Conservation (phyloP, 2,329 filamentous ascomycete genomes). For the Paramyrothecium roridum region DNA sequence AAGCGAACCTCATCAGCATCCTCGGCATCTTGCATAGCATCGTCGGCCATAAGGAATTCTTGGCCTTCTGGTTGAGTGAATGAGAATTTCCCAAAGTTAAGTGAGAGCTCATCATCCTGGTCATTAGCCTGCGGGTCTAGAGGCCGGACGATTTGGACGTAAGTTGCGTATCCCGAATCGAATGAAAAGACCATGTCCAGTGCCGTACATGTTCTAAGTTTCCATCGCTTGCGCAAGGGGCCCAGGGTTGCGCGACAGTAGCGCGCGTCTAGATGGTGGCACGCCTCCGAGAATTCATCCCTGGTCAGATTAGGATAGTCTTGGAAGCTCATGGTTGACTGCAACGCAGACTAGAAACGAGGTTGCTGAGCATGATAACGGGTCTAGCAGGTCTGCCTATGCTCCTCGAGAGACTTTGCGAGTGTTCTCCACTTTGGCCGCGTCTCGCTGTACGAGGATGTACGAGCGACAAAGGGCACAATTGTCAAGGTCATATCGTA, state of each 20-base stretch:
- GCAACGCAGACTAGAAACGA: not conserved
- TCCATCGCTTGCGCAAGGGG: constrained; percentile 50
- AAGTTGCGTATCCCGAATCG: constrained; percentile 46
- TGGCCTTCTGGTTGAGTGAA: constrained; percentile 25
- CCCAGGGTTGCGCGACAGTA: constrained; percentile 59
- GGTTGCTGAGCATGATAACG: too few species aligned
- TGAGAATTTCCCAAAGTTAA: constrained; percentile 42
- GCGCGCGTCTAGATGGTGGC: constrained; percentile 57
- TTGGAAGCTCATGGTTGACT: constrained; percentile 34
- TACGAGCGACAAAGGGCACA: too few species aligned
- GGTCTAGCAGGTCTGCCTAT: too few species aligned
- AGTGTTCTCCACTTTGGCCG: too few species aligned
- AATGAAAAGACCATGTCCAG: constrained; percentile 41
- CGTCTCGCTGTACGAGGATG: too few species aligned
- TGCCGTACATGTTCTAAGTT: constrained; percentile 49
- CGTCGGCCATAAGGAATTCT: constrained; percentile 28
- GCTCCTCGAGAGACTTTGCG: too few species aligned
- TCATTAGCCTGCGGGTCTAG: constrained; percentile 35
- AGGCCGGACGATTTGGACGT: constrained; percentile 54
- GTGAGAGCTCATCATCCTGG: constrained; percentile 43
- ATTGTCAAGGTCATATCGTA: too few species aligned
- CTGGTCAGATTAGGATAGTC: constrained; percentile 59
- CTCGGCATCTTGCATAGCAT: constrained; percentile 48
- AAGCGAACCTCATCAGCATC: constrained; percentile 46
- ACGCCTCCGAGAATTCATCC: constrained; percentile 63